phyloP scores from a whole-genome alignment of 257 asterid species.

The Fraxinus pennsylvanica region DNA sequence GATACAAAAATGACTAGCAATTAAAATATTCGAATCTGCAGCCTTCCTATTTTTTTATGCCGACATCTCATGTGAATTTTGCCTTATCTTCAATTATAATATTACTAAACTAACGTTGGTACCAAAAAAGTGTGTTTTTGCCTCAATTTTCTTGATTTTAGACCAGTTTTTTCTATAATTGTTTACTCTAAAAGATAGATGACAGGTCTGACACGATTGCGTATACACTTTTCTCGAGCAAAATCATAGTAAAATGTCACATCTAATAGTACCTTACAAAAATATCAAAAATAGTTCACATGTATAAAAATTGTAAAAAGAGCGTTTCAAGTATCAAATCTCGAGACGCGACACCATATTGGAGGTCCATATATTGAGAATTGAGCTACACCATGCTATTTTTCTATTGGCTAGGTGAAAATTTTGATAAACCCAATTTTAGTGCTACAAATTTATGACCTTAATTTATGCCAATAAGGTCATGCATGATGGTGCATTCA shows the following conservation, averaged over 20 bases:
- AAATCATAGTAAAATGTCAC: neutral
- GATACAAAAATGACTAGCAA: no score
- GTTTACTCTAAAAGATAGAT: neutral
- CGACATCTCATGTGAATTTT: slow-evolving; percentile 35
- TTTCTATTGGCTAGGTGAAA: slow-evolving; percentile 8
- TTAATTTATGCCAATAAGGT: slow-evolving; percentile 26
- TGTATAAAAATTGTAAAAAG: no score
- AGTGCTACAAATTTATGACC: neutral
- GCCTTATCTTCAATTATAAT: slow-evolving; percentile 18
- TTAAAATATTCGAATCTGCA: neutral
- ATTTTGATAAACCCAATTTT: neutral
- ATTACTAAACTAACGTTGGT: neutral
- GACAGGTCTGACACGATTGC: neutral
- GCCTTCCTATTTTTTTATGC: slow-evolving; percentile 6
- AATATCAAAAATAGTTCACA: neutral
- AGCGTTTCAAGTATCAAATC: neutral
- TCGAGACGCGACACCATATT: neutral
- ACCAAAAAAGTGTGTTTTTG: slow-evolving; percentile 32
- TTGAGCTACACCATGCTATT: neutral
- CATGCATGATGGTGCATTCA: slow-evolving; percentile 38
- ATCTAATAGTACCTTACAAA: neutral
- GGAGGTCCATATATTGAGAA: neutral
- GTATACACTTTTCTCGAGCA: neutral
- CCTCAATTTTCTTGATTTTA: slow-evolving; percentile 4
- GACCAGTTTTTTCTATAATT: neutral